Base-by-base conservation (phyloP, 176 grass and related monocot species). In the Guadua angustifolia region DNA sequence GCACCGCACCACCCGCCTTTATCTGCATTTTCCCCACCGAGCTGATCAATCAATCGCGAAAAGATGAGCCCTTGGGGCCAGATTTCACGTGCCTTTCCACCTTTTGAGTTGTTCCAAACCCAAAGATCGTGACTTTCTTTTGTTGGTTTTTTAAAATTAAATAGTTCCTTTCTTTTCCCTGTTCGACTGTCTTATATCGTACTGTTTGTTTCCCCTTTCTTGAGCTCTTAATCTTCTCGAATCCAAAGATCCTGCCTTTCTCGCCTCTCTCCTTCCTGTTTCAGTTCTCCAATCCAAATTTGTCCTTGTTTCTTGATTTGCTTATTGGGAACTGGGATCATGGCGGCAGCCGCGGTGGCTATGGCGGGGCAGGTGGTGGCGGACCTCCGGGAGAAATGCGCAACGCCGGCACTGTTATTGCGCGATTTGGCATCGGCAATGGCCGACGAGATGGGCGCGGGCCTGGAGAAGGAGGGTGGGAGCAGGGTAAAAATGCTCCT, bases 401-500 rank as follows among this genome's bases (percentile, higher is more conserved):
- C 78, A 49, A 75, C 87, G 45, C 90, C 90, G 14, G 24, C 50
- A 66, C 81, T 82, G 60, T 65, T 81, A 82, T 71, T 94, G 79
- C 59, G 72, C 32, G 85, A 86, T 8, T 69, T 97, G 79, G 84
- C 90, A 49, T 36, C 75, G 72, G 92, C 62, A 40, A 93, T 98
- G 92, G 88, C 79, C 44, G 47, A 46, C 19, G 92, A 94, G 92
- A 94, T 98, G 95, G 66, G 77, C 29, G 89, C 88, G 0, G 95
- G 95, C 0, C 82, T 97, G 79, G 88, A 77, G 63, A 57, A 62
- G 80, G 90, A 88, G 46, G 92, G 86, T 3, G 82, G 70, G 19
- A 95, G 90, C 84, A 90, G 52, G 74, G 67, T 98, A 74, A 91
- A 94, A 84, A 98, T 95, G 95, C 92, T 98, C 33, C 82, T 92